phyloP scores from a whole-genome alignment of 2,329 filamentous ascomycete genomes.

The Ploettnerulaceae sp. region DNA sequence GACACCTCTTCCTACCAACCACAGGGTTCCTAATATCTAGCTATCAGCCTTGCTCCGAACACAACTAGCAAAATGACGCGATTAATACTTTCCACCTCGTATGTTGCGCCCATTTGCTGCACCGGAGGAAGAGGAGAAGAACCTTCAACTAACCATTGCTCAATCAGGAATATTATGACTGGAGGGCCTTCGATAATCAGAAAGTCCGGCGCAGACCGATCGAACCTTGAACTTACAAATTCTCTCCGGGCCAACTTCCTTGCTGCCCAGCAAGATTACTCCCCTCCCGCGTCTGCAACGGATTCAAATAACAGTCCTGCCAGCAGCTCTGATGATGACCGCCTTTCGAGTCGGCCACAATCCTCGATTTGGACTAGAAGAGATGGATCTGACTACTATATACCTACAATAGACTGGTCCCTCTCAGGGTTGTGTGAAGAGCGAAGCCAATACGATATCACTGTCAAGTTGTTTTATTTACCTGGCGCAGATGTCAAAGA shows the following conservation, averaged over 20 bases:
- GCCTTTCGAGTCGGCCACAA: constrained; percentile 27
- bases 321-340: constrained; percentile 32
- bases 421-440: constrained; percentile 73
- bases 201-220: constrained; percentile 71
- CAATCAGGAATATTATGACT: constrained; percentile 52
- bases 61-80: constrained; percentile 55
- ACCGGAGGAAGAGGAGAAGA: not conserved
- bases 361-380: constrained; percentile 62
- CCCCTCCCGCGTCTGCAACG: constrained; percentile 35
- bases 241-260: constrained; percentile 80
- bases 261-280: constrained; percentile 63
- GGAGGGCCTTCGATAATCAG: constrained; percentile 79
- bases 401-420: constrained; percentile 73
- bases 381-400: constrained; percentile 58
- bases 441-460: constrained; percentile 82
- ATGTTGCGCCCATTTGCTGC: constrained; percentile 38
- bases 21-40: not conserved
- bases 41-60: constrained; percentile 4
- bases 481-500: constrained; percentile 60
- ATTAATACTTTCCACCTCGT: constrained; percentile 83
- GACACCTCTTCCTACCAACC: not conserved
- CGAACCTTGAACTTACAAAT: constrained; percentile 88
- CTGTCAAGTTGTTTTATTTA: constrained; percentile 91
- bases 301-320: constrained; percentile 28
- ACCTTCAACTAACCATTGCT: constrained; percentile 14